phyloP scores from a whole-genome alignment of 257 asterid genomes.

The Solanum paucissectum region DNA sequence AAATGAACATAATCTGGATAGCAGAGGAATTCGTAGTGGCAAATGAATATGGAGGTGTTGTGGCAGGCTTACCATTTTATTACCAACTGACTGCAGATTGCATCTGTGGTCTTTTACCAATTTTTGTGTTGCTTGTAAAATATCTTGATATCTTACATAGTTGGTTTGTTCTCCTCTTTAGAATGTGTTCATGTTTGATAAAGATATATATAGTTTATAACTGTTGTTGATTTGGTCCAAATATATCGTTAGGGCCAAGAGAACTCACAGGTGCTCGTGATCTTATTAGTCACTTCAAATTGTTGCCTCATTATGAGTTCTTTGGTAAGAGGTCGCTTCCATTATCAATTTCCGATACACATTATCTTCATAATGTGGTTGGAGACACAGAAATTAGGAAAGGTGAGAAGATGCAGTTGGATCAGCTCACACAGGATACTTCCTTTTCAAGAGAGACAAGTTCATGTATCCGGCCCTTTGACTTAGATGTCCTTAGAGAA shows the following conservation, averaged over 20 bases:
- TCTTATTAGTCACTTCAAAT: conserved; percentile 74
- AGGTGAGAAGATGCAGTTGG: conserved; percentile 93
- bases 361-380: conserved; percentile 87
- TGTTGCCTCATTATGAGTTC: conserved; percentile 81
- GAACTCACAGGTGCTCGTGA: conserved; percentile 96
- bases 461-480: conserved; percentile 69
- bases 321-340: conserved; percentile 95
- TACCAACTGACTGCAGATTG: background rate
- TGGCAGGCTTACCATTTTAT: background rate
- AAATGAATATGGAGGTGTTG: background rate
- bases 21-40: background rate
- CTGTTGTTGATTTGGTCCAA: conserved; percentile 9
- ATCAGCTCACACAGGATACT: conserved; percentile 62
- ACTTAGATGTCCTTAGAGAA: conserved; percentile 58
- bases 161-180: background rate
- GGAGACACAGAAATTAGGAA: conserved; percentile 93
- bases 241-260: conserved; percentile 59
- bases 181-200: background rate
- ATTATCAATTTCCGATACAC: conserved; percentile 70
- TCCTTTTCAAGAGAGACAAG: conserved; percentile 53
- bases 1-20: background rate
- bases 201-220: background rate
- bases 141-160: background rate
- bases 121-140: background rate
- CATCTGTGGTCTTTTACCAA: background rate